phyloP scores from a whole-genome alignment of 2,329 filamentous ascomycete genomes.

The Aspergillus fumigatus region DNA sequence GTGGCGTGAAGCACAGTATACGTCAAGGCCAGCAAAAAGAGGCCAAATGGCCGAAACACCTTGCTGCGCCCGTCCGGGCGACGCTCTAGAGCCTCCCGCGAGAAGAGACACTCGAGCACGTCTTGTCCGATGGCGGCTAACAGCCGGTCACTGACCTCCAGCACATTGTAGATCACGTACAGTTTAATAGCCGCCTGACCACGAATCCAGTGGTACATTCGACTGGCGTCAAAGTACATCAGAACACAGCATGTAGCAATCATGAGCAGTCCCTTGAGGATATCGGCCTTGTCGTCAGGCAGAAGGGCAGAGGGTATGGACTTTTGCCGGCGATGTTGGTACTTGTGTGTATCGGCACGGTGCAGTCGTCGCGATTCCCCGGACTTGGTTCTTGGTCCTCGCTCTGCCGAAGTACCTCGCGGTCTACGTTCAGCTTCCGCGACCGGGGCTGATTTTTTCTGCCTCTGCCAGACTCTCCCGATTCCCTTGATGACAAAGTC shows the following conservation, averaged over 20 bases:
- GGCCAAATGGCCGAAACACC: conserved; percentile 78
- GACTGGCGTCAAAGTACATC: conserved; percentile 88
- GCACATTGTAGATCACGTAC: conserved; percentile 97
- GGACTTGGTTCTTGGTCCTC: conserved; percentile 16
- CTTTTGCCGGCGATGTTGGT: conserved; percentile 63
- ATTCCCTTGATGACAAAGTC: conserved; percentile 76
- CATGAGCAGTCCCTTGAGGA: conserved; percentile 85
- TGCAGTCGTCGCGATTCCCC: conserved; percentile 23
- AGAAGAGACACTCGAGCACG: conserved; percentile 92
- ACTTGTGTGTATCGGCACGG: conserved; percentile 29
- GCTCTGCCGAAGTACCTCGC: conserved; percentile 15
- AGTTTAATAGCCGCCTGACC: conserved; percentile 96
- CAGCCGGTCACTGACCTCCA: conserved; percentile 83
- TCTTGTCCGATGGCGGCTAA: conserved; percentile 92
- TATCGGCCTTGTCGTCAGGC: conserved; percentile 88
- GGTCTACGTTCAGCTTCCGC: conserved; percentile 19
- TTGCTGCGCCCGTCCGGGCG: conserved; percentile 87
- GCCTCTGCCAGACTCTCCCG: conserved; percentile 70
- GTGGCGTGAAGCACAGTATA: conserved; percentile 89
- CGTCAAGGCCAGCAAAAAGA: conserved; percentile 79
- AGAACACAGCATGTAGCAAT: conserved; percentile 78
- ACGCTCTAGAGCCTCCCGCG: conserved; percentile 83
- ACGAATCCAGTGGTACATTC: conserved; percentile 97
- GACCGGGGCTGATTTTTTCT: conserved; percentile 25
- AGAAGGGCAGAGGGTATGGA: conserved; percentile 81